Percentiles rank a stretch among this genome's conserved stretches.
These are phyloP conservation scores for Leccinum pallidistipes DNA, from an alignment of 1,284 basidiomycete genomes.

Conservation along the genomic window DNA sequence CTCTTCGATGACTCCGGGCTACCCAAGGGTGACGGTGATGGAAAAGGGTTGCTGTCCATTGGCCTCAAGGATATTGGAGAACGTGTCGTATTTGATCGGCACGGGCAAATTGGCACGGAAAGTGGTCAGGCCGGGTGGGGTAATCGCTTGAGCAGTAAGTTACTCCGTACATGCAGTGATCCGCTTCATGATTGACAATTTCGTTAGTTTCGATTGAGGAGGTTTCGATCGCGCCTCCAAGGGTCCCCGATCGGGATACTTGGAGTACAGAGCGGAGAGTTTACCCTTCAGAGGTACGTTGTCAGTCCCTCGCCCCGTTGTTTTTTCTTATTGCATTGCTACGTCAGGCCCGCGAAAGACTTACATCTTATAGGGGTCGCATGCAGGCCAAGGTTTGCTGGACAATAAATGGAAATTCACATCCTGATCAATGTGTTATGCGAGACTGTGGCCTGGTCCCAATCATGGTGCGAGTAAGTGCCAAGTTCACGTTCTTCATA, in stretches of 20 bases:
- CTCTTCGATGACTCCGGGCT: slow-evolving; percentile 86
- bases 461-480: slow-evolving; percentile 92
- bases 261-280: slow-evolving; percentile 75
- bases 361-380: slow-evolving; percentile 89
- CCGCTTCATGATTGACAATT: slow-evolving; percentile 13
- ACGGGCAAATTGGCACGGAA: slow-evolving; percentile 49
- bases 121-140: slow-evolving; percentile 67
- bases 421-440: slow-evolving; percentile 72
- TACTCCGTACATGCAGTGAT: slow-evolving; percentile 9
- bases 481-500: slow-evolving; percentile 4
- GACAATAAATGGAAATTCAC: slow-evolving; percentile 69
- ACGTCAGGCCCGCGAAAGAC: slow-evolving; percentile 81
- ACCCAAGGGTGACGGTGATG: slow-evolving; percentile 71
- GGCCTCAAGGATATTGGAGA: slow-evolving; percentile 86
- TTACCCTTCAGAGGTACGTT: slow-evolving; percentile 84
- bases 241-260: slow-evolving; percentile 85
- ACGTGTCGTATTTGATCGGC: slow-evolving; percentile 92
- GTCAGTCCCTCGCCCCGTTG: neutral
- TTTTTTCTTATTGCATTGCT: slow-evolving; percentile 11
- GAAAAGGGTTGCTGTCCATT: slow-evolving; percentile 78
- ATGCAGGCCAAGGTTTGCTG: slow-evolving; percentile 92
- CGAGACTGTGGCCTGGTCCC: slow-evolving; percentile 93
- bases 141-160: slow-evolving; percentile 80
- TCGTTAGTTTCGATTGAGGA: slow-evolving; percentile 85
- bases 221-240: slow-evolving; percentile 82